Evolutionary conservation across 106 monocot species (phyloP), one percentile per base, ranked within the genome.

Genomic region (Agapanthus africanus): DNA sequence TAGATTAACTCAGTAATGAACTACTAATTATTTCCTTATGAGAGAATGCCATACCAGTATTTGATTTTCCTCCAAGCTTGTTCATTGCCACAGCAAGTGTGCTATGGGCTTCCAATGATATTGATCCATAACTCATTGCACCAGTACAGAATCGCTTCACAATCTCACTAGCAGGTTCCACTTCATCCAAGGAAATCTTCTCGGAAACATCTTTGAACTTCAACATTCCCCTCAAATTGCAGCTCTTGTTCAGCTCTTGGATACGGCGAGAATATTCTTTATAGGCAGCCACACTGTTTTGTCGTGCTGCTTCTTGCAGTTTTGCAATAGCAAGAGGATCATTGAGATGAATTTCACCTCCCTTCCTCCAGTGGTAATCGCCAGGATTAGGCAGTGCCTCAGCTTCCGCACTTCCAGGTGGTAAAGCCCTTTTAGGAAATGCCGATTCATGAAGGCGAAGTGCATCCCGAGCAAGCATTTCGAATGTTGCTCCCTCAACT

Each of bases 81-180:
- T 99, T 99, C 99, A 99, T 99, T 25, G 99, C 99, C 39, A 87
- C 71, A 47, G 99, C 99, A 61, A 99, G 81, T 23, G 99, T 79
- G 15, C 93, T 79, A 78, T 99, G 99, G 26, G 99, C 91, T 81
- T 99, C 99, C 15, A 99, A 54, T 26, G 99, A 99, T 71, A 99
- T 93, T 61, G 99, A 99, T 35, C 99, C 99, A 75, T 99, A 99
- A 78, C 99, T 99, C 99, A 99, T 99, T 6, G 99, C 99, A 16
- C 99, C 99, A 33, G 99, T 99, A 59, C 84, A 85, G 64, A 99
- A 99, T 39, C 87, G 84, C 68, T 99, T 99, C 37, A 99, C 93
- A 33, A 99, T 93, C 79, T 93, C 90, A 73, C 79, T 79, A 63
- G 90, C 93, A 52, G 93, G 83, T 69, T 99, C 90, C 38, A 99